Conservation (phyloP, 1,284 basidiomycete species). For the Gomphus sp. region DNA sequence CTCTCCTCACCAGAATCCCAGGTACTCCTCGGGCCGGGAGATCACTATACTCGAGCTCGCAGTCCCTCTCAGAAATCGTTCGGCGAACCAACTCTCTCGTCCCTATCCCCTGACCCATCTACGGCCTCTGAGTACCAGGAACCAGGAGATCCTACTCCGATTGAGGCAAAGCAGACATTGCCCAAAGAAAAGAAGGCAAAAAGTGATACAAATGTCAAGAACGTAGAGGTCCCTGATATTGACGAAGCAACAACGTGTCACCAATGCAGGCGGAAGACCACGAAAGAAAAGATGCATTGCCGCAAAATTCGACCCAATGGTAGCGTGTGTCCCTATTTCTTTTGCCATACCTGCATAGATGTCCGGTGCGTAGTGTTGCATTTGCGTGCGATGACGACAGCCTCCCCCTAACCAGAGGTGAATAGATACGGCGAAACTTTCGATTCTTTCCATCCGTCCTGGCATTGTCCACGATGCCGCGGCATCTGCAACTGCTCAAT, state of each 20-base stretch:
- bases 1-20: neutral
- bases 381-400: neutral
- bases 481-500: constrained; percentile 8
- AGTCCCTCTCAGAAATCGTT: neutral
- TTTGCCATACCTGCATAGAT: constrained; percentile 1
- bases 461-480: constrained; percentile 7
- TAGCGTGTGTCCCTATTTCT: neutral
- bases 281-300: constrained; percentile 4
- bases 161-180: neutral
- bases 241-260: neutral
- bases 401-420: neutral
- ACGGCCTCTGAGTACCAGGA: neutral
- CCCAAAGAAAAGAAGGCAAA: neutral
- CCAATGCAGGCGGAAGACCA: constrained; percentile 4
- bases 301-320: neutral
- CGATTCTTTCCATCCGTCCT: neutral
- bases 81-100: neutral
- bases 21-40: neutral
- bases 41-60: neutral
- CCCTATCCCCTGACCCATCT: neutral
- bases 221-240: neutral
- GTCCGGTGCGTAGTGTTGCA: constrained; percentile 1
- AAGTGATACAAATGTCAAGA: neutral
- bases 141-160: neutral
- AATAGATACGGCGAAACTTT: constrained; percentile 8